Evolutionary conservation across 306 rosid genomes (phyloP), one percentile per base, ranked within the genome.

Genomic region (Quercus suber): DNA sequence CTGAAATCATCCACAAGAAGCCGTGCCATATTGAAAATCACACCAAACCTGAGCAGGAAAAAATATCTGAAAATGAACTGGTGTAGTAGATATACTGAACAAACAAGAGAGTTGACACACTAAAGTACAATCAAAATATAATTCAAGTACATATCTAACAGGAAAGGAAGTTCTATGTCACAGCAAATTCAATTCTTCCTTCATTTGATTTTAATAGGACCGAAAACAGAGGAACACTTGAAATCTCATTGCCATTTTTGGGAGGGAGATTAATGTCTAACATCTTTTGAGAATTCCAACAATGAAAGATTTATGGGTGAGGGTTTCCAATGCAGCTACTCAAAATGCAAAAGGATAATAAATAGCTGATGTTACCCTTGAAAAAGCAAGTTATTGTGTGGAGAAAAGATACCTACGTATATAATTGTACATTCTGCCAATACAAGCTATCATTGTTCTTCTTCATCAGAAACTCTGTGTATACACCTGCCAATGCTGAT

Each of bases 401-500:
- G 61, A 79, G 76, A 77, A 75, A 87, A 82, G 86, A 79, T 76
- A 90, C 99, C 87, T 89, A 95, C 96, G 91, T 93, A 84, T 95
- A 95, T 85, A 95, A 88, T 88, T 90, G 97, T 63, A 95, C 88
- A 86, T 93, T 95, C 94, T 93, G 98, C 97, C 99, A 93, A 87
- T 93, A 95, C 74, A 95, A 89, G 91, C 84, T 91, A 86, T 95
- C 99, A 74, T 81, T 95, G 87, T 91, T 93, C 87, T 91, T 95
- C 99, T 93, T 95, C 99, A 95, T 93, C 84, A 91, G 82, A 83
- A 88, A 95, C 85, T 95, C 99, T 0, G 97, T 95, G 87, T 95
- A 95, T 83, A 95, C 85, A 80, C 99, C 98, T 72, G 94, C 98
- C 78, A 88, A 93, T 72, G 99, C 99, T 53, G 98, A 95, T 80